These are phyloP conservation scores for Trichophyton rubrum DNA, from an alignment of 2,329 filamentous ascomycete species.

Conservation along the genomic window DNA sequence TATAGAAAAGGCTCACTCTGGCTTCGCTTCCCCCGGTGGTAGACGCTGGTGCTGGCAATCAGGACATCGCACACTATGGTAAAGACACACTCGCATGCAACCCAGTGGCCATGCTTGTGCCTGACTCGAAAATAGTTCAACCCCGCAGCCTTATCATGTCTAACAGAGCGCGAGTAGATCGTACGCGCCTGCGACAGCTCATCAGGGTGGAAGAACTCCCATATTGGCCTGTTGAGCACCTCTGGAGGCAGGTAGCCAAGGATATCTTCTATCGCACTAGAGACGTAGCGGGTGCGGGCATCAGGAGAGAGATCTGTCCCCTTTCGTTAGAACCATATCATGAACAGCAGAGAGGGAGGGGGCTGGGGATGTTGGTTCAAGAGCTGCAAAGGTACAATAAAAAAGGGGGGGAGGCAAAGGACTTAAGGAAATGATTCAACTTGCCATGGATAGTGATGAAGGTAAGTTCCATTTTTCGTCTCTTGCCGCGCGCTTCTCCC, in stretches of 20 bases:
- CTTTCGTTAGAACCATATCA: not conserved
- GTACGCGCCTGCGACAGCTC: constrained; percentile 63
- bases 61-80: constrained; percentile 80
- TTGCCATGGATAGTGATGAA: constrained; percentile 86
- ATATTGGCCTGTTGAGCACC: constrained; percentile 62
- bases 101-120: constrained; percentile 56
- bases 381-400: constrained; percentile 10
- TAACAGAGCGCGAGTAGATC: constrained; percentile 59
- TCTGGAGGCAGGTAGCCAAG: constrained; percentile 67
- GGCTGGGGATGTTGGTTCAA: constrained; percentile 4
- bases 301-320: constrained; percentile 56
- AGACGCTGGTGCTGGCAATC: constrained; percentile 72
- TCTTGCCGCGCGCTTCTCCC: not conserved
- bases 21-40: constrained; percentile 54
- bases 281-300: constrained; percentile 70
- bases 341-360: constrained; percentile 9
- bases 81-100: constrained; percentile 79
- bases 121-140: constrained; percentile 65
- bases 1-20: constrained; percentile 48
- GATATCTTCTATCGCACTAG: constrained; percentile 71
- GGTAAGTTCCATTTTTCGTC: constrained; percentile 57
- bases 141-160: constrained; percentile 72
- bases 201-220: constrained; percentile 76
- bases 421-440: constrained; percentile 22
- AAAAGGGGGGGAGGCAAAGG: not conserved